phyloP scores from a whole-genome alignment of 148 eudicot genomes.

The Chenopodium quinoa region DNA sequence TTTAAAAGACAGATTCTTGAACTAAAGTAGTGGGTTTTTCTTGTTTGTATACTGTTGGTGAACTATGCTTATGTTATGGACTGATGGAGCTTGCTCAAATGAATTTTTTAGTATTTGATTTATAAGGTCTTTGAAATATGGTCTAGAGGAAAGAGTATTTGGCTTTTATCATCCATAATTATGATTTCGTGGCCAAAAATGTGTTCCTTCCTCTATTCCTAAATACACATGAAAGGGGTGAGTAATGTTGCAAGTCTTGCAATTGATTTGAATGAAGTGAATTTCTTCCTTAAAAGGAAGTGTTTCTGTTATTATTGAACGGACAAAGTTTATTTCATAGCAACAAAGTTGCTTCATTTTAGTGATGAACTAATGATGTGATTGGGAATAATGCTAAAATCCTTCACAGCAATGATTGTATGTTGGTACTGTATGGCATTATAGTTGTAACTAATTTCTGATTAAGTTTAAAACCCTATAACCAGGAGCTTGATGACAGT shows the following conservation, averaged over 20 bases:
- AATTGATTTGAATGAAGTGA: too few relatives aligned
- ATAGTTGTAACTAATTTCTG: not conserved
- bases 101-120: not conserved
- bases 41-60: too few relatives aligned
- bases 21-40: not conserved
- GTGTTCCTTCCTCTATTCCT: too few relatives aligned
- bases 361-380: not conserved
- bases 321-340: not conserved
- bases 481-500: not conserved
- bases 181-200: not conserved
- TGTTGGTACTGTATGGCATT: not conserved
- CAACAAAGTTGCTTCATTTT: not conserved
- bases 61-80: too few relatives aligned
- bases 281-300: too few relatives aligned
- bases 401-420: too few relatives aligned
- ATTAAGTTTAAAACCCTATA: not conserved
- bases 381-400: too few relatives aligned
- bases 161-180: not conserved
- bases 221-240: too few relatives aligned
- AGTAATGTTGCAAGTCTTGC: too few relatives aligned
- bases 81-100: too few relatives aligned
- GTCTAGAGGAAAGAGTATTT: not conserved
- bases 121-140: not conserved
- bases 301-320: too few relatives aligned
- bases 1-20: not conserved